Base-by-base conservation (phyloP, 164 flowering plant species). In the Vitis riparia region DNA sequence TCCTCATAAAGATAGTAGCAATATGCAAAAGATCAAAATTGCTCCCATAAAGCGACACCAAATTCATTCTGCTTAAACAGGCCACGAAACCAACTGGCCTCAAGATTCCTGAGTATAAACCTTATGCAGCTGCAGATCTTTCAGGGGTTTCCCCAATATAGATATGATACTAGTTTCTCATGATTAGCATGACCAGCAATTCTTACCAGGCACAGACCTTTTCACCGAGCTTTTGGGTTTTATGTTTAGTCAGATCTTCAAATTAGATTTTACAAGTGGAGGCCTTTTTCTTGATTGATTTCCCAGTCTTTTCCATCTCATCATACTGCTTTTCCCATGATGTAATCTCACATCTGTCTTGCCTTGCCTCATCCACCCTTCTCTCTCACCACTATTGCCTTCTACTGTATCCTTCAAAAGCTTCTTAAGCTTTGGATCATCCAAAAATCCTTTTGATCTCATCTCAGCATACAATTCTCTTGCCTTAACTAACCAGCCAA, bases 341-440 rank as follows among this genome's bases (percentile, higher is more conserved):
- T 5, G 50, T 13, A 52, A 59, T 8, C 19, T 58, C 12, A 32
- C 61, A 27, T 52, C 66, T 61, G 66, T 65, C 66, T 65, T 70
- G 11, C 9, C 32, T 29, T 64, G 55, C 51, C 63, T 75, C 49
- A 55, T 63, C 19, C 29, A 48, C 55, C 62, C 63, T 61, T 67
- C 62, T 75, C 66, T 67, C 17, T 55, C 61, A 59, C 16, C 67
- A 58, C 8, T 53, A 63, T 65, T 70, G n/a, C 67, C 69, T 70
- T 14, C 61, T 13, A 27, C 73, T 17, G 78, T 73, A 55, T 72
- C 77, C 69, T 75, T 78, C 70, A 92, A 73, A 23, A 91, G 82
- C 75, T 80, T 86, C 73, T 79, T 75, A 10, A 92, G 77, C 76
- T 85, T 87, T 63, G 97, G 97, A 77, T 94, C 91, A 64, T 77